Evolutionary conservation across 805 yeast species (phyloP), one percentile per base, ranked within the genome.

Genomic region (Yamadazyma sp.): DNA sequence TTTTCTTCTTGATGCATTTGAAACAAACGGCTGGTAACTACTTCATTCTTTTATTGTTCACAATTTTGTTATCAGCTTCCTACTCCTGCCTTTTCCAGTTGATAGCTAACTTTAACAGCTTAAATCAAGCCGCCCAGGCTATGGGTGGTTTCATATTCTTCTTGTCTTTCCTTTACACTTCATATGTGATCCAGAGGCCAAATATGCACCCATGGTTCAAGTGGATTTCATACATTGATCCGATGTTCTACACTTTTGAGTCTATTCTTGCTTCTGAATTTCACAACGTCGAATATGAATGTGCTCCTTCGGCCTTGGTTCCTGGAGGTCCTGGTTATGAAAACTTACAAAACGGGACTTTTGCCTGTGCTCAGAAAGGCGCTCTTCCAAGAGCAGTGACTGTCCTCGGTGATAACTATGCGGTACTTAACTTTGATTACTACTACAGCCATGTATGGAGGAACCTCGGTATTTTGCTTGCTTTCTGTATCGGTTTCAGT

Each of bases 381-480:
- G 66, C 90, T 9, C 47, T 49, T 2, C 64, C 80, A 1, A 93
- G 95, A 28, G 52, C 56, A 15, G 40, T 53, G 10, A 46, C 46
- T 34, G 85, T 86, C 32, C 50, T 57, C 21, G 95, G 95, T 48
- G 77, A 79, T 46, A 59, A 56, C 23, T 86, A 82, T 52, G 46
- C 86, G 39, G 44, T 45, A 4, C 50, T 49, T 3, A 55, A 78
- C 6, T 86, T 59, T 58, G 53, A 59, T 28, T 87, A 81, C 64
- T 53, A 54, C 14, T 77, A 71, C 50, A 45, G 59, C 14, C 86
- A 87, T 58, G 71, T 75, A 34, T 87, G 95, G 95, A 78, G 95
- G 66, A 84, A 87, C 57, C 70, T 82, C 40, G 95, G 89, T 52
- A 76, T 82, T 42, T 42, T 75, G 42, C 54, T 79, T 52, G 86